Base-by-base conservation (phyloP, 495 filamentous ascomycete genomes). In the Penicillium canariense region DNA sequence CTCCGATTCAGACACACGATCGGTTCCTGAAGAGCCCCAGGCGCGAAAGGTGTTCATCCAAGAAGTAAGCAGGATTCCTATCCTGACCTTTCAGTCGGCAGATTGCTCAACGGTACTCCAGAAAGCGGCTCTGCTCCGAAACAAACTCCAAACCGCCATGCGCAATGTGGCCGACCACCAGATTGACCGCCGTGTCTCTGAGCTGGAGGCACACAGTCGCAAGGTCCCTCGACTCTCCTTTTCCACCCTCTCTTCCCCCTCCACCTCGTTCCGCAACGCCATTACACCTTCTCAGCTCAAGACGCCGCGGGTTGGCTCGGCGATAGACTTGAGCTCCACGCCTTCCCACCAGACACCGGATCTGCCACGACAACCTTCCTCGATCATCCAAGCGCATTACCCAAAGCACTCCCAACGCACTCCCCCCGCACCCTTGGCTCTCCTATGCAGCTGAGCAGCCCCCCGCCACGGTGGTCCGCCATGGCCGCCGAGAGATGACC, bases 101-200 rank as follows among this genome's bases (percentile, higher is more conserved):
- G 14, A 34, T 14, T 1, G 8, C 31, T 34, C 31, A 34, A 10
- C 38, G 5, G n/a, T 25, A 18, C 30, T 20, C 45, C 22, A 77
- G 75, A 76, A 76, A 76, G 75, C 75, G 39, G 61, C 39, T 32
- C 67, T 75, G n/a, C 72, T 76, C 52, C 72, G 70, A 27, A 73
- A 54, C 52, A 67, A 69, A 53, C 62, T 77, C 31, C 75, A 75
- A 66, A 71, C 60, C 38, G 75, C 75, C 36, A 77, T 76, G 75
- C 73, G 69, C 48, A 70, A 71, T 42, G 68, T 73, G 12, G 59
- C 60, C 45, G 66, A 72, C 47, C 66, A 74, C 48, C 69, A 75
- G 52, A 70, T 77, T 45, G 75, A 77, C 52, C 75, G 75, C 10
- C 65, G 72, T n/a, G 48, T 77, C 25, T 75, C 73, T n/a, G 69